Conservation (phyloP, 2,329 filamentous ascomycete species). For the Colletotrichum lupini region DNA sequence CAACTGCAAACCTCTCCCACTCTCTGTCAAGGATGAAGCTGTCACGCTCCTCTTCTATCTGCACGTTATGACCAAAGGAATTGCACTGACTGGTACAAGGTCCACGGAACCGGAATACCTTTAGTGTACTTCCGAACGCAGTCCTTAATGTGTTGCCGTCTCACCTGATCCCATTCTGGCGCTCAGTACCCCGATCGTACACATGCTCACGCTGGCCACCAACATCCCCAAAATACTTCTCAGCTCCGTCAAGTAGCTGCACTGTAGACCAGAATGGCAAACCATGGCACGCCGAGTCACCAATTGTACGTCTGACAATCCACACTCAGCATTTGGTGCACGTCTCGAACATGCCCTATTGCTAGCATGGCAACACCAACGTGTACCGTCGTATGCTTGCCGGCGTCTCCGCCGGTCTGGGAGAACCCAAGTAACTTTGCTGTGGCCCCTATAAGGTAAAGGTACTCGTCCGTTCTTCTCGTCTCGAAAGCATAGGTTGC, state of each 20-base stretch:
- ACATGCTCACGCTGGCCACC: not conserved
- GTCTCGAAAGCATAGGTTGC: conserved; percentile 10
- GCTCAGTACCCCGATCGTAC: conserved; percentile 16
- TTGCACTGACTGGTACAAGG: conserved; percentile 22
- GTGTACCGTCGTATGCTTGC: conserved; percentile 29
- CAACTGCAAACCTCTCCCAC: conserved; percentile 32
- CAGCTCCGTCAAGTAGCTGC: conserved; percentile 18
- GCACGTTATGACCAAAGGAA: conserved; percentile 38
- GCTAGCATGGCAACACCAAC: conserved; percentile 24
- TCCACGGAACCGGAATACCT: conserved; percentile 17
- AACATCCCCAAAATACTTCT: conserved; percentile 20
- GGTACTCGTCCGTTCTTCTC: conserved; percentile 35
- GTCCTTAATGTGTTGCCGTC: not conserved
- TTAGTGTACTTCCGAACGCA: conserved; percentile 16
- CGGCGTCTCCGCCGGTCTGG: conserved; percentile 29
- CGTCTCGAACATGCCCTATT: conserved; percentile 14
- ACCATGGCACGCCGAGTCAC: conserved; percentile 23
- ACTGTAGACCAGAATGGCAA: conserved; percentile 19
- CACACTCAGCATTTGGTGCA: conserved; percentile 22
- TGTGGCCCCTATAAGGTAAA: conserved; percentile 25
- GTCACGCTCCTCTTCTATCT: conserved; percentile 34
- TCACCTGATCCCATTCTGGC: conserved; percentile 3
- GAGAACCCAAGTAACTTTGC: conserved; percentile 30
- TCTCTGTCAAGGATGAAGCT: conserved; percentile 35
- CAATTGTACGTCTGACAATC: conserved; percentile 25